Conservation (phyloP, 1,284 basidiomycete genomes). For the Puccinia novopanici region DNA sequence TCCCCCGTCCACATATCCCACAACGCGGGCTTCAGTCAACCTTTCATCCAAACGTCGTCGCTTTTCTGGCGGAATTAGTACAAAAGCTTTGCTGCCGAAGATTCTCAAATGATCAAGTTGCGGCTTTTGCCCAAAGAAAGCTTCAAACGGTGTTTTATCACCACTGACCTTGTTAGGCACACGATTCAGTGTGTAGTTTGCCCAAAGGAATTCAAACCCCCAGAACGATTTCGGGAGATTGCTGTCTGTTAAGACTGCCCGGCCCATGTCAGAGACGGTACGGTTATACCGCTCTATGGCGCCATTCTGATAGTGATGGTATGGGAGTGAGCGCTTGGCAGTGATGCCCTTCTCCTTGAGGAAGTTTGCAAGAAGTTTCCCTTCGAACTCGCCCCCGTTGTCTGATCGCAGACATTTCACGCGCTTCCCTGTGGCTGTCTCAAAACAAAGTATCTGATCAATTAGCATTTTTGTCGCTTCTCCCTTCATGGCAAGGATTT, state of each 20-base stretch:
- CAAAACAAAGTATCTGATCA: no score
- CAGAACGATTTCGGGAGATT: no score
- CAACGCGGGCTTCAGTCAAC: neutral
- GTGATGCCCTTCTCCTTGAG: constrained; percentile 13
- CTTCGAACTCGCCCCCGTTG: no score
- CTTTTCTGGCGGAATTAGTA: neutral
- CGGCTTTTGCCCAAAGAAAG: neutral
- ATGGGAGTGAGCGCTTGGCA: constrained; percentile 5
- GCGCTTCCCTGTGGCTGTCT: no score
- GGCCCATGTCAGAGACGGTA: no score
- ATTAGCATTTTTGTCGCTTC: neutral
- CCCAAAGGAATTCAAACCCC: no score
- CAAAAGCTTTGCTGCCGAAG: no score
- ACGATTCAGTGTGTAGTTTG: no score
- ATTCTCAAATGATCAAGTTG: neutral
- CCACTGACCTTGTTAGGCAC: neutral
- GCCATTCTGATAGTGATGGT: constrained; percentile 37
- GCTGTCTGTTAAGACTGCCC: neutral
- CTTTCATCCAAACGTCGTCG: constrained; percentile 5
- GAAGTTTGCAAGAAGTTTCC: no score
- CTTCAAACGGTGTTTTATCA: neutral
- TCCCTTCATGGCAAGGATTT: neutral
- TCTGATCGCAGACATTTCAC: no score
- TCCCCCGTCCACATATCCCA: neutral
- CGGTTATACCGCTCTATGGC: no score